Evolutionary conservation across 306 rosid species (phyloP).

Genomic region (Cicer bijugum): DNA sequence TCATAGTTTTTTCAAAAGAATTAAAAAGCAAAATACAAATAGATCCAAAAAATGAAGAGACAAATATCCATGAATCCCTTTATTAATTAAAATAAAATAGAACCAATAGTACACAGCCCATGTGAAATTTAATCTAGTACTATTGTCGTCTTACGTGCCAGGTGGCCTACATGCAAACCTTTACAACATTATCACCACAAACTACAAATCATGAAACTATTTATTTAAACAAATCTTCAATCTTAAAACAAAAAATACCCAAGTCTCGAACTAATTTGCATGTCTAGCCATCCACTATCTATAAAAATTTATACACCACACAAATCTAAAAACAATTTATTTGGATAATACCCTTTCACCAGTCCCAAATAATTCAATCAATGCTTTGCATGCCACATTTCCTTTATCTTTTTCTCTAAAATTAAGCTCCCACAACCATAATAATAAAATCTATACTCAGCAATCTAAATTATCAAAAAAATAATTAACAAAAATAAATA

Average conservation of each 20-base stretch:
- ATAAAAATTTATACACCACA: slow-evolving; percentile 34
- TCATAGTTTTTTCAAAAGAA: too few species aligned
- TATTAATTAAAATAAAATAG: slow-evolving; percentile 10
- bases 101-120: slow-evolving; percentile 3
- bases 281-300: neutral
- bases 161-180: slow-evolving; percentile 47
- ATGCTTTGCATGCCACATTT: neutral
- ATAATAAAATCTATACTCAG: neutral
- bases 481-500: too few species aligned
- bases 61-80: slow-evolving; percentile 30
- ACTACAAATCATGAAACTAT: neutral
- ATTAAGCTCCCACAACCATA: neutral
- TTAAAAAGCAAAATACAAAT: too few species aligned
- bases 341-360: slow-evolving; percentile 2
- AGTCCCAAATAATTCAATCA: slow-evolving; percentile 12
- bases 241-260: slow-evolving; percentile 5
- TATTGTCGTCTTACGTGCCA: slow-evolving; percentile 30
- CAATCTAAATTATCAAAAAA: too few species aligned
- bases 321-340: slow-evolving; percentile 33
- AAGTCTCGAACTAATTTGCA: neutral
- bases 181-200: slow-evolving; percentile 8
- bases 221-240: too few species aligned
- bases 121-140: slow-evolving; percentile 25
- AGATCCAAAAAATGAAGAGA: neutral
- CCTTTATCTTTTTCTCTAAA: neutral